These are phyloP conservation scores for Sclerotinia sclerotiorum DNA, from an alignment of 2,329 filamentous ascomycete species.

Conservation along the genomic window DNA sequence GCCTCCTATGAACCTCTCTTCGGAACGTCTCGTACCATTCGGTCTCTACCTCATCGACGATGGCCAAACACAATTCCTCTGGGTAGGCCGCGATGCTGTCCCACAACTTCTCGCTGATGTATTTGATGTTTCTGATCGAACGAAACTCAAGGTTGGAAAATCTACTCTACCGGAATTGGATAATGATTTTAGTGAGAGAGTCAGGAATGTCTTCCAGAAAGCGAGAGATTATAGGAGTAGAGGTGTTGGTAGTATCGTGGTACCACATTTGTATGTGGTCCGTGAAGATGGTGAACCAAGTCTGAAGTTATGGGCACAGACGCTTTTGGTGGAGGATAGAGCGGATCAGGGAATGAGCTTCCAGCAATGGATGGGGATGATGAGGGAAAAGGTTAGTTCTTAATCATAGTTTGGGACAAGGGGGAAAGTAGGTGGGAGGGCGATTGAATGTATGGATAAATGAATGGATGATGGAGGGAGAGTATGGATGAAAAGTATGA, in stretches of 20 bases:
- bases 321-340: conserved; percentile 88
- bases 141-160: conserved; percentile 88
- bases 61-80: conserved; percentile 95
- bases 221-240: conserved; percentile 82
- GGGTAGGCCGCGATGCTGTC: conserved; percentile 91
- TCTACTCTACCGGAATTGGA: conserved; percentile 81
- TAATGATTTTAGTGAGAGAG: conserved; percentile 93
- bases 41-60: conserved; percentile 96
- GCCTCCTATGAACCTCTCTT: conserved; percentile 80
- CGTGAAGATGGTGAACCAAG: conserved; percentile 95
- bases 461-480: background rate
- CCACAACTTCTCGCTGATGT: conserved; percentile 86
- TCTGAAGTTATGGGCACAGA: conserved; percentile 95
- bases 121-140: conserved; percentile 82
- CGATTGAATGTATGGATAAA: background rate
- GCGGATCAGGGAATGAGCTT: conserved; percentile 92
- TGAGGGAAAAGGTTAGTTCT: conserved; percentile 85
- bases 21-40: conserved; percentile 81
- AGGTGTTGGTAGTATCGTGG: conserved; percentile 88
- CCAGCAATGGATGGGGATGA: conserved; percentile 85
- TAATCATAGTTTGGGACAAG: background rate
- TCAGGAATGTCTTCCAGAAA: conserved; percentile 88
- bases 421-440: background rate
- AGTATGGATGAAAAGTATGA: background rate
- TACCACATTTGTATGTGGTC: conserved; percentile 90